Percentiles rank a stretch among this genome's conserved stretches.
Conservation (phyloP, 768 basidiomycete species). For the Termitomyces sp. region DNA sequence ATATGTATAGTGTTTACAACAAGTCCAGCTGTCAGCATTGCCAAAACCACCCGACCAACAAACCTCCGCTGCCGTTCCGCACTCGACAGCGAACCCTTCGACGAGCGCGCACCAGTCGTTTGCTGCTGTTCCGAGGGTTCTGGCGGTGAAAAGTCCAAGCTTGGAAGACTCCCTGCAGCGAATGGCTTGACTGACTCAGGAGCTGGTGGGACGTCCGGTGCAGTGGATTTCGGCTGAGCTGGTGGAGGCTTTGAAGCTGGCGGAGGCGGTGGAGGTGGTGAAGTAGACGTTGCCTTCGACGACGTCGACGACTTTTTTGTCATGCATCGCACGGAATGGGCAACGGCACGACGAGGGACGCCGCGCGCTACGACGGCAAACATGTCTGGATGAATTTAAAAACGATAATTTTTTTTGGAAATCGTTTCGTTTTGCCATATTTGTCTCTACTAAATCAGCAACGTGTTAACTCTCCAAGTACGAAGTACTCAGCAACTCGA, state of each 20-base stretch:
- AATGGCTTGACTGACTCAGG: constrained; percentile 18
- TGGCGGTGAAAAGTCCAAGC: constrained; percentile 62
- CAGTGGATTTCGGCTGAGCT: constrained; percentile 6
- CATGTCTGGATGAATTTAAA: constrained; percentile 2
- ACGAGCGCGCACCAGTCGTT: constrained; percentile 73
- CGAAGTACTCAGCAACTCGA: background rate
- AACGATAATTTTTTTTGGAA: constrained; percentile 3
- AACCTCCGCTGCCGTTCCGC: constrained; percentile 67
- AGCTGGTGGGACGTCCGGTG: constrained; percentile 8
- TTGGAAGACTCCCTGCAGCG: constrained; percentile 32
- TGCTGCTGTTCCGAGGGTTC: constrained; percentile 38
- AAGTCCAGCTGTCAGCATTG: constrained; percentile 48
- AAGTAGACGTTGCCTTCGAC: background rate
- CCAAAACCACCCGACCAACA: constrained; percentile 51
- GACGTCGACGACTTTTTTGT: constrained; percentile 6
- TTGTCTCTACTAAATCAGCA: constrained; percentile 3
- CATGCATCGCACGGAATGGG: constrained; percentile 12
- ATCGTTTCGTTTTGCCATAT: constrained; percentile 4
- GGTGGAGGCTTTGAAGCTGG: constrained; percentile 6
- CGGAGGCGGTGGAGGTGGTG: constrained; percentile 8
- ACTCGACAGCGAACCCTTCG: constrained; percentile 72
- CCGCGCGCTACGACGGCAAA: constrained; percentile 12
- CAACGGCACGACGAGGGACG: constrained; percentile 9
- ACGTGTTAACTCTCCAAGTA: background rate
- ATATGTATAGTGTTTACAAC: constrained; percentile 57